phyloP scores from a whole-genome alignment of 768 basidiomycete species.

The Asterophora lycoperdoides region DNA sequence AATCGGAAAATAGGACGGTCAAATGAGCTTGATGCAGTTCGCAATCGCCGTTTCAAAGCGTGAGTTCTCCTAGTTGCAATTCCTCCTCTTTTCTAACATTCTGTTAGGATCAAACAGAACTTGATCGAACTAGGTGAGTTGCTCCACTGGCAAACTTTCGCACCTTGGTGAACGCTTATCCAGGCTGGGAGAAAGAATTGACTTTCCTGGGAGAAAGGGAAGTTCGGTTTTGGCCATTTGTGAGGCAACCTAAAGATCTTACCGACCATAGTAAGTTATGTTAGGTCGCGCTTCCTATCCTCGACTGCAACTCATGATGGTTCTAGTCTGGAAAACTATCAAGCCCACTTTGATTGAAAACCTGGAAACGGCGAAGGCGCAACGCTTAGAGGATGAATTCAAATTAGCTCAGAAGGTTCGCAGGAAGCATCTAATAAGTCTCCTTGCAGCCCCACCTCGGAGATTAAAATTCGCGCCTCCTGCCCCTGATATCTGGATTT shows the following conservation, averaged over 20 bases:
- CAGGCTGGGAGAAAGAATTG: not conserved
- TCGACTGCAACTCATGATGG: not conserved
- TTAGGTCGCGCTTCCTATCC: not conserved
- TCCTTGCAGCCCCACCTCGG: not conserved
- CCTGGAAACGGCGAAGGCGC: not conserved
- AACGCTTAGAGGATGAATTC: not conserved
- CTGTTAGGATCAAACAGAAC: not conserved
- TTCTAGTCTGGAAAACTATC: constrained; percentile 3
- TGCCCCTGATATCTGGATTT: not conserved
- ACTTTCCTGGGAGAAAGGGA: not conserved
- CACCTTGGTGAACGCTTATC: not conserved
- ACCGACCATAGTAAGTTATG: not conserved
- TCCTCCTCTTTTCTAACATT: not conserved
- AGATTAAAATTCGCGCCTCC: not conserved
- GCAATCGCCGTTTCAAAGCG: not conserved
- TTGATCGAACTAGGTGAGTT: not conserved
- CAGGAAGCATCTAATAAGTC: not conserved
- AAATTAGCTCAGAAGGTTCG: not conserved
- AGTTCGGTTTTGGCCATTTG: not conserved
- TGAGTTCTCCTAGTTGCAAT: not conserved
- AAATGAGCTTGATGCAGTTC: not conserved
- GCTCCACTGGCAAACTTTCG: not conserved
- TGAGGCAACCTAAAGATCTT: not conserved
- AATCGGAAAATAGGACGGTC: not conserved
- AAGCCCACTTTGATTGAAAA: constrained; percentile 1